phyloP scores from a whole-genome alignment of 2,329 filamentous ascomycete species.

The Penicillium thymicola region DNA sequence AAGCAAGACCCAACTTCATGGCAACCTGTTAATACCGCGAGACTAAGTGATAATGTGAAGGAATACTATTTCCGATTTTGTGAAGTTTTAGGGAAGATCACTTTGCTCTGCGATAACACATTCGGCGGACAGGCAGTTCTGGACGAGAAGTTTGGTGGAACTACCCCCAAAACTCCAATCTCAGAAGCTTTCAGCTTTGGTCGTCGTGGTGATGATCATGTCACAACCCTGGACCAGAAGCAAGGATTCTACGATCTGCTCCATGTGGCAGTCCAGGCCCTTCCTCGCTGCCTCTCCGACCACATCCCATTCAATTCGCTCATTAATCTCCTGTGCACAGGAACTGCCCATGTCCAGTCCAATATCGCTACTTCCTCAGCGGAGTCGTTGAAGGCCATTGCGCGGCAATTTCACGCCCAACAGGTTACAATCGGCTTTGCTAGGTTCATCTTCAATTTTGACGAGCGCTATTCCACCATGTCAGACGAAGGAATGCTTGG shows the following conservation, averaged over 20 bases:
- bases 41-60: constrained; percentile 70
- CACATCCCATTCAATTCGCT: constrained; percentile 90
- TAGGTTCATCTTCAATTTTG: constrained; percentile 97
- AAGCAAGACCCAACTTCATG: constrained; percentile 32
- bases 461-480: constrained; percentile 95
- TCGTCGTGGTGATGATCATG: constrained; percentile 76
- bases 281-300: constrained; percentile 87
- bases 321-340: constrained; percentile 92
- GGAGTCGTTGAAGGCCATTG: constrained; percentile 91
- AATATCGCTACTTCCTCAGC: constrained; percentile 92
- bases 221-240: constrained; percentile 72
- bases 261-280: constrained; percentile 89
- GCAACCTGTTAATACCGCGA: constrained; percentile 56
- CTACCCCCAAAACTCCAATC: constrained; percentile 90
- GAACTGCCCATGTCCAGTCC: constrained; percentile 88
- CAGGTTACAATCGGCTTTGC: constrained; percentile 96
- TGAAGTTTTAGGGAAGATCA: constrained; percentile 92
- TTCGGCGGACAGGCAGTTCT: constrained; percentile 94
- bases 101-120: constrained; percentile 91
- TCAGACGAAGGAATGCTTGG: constrained; percentile 96
- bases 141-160: constrained; percentile 88
- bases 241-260: constrained; percentile 94
- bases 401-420: constrained; percentile 86
- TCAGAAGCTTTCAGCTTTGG: constrained; percentile 90
- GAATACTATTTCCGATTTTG: constrained; percentile 90